Base-by-base conservation (phyloP, 371 early-diverging fungal species). In the Thermomucor indicae-seudaticae region DNA sequence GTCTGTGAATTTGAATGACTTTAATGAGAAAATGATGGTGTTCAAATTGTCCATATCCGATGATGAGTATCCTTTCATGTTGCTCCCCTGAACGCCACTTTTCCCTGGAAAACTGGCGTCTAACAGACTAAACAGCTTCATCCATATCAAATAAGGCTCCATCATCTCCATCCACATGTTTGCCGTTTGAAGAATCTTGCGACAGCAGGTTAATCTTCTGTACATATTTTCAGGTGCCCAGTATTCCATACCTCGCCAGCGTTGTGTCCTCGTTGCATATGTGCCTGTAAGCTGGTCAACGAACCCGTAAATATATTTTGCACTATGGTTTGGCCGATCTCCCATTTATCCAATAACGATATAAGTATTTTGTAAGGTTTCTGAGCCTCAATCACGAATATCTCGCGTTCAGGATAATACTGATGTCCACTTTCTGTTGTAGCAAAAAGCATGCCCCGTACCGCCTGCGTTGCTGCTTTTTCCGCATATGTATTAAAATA, bases 121-220 rank as follows among this genome's bases (percentile, higher is more conserved):
- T 6, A 83, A 57, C 7, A 78, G 56, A 28, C 75, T 76, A 25
- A 83, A 81, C 0, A 89, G 60, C 46, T 88, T 85, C 55, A 78
- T 78, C 88, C 92, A 94, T 17, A 91, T 80, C 28, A 87, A 54
- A 39, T 83, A 83, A 6, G 94, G 92, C 43, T 93, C 90, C 17
- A 92, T 72, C 84, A 87, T 85, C 50, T 91, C 89, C 44, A 95
- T 70, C 72, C 93, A 88, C 90, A 92, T 92, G 19, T 83, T 86
- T 3, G 90, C 89, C 11, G 89, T 85, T 58, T 87, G 88, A 16
- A 87, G 63, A 17, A 92, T 62, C 78, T 89, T n/a, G n/a, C n/a
- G n/a, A n/a, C n/a, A n/a, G 63, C 14, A 27, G 19, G 27, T 32
- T 16, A 14, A 44, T 27, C 12, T 34, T 10, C 6, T 8, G 27